These are phyloP conservation scores for Berberis vulgaris DNA, from an alignment of 164 flowering plant genomes.

Conservation along the genomic window DNA sequence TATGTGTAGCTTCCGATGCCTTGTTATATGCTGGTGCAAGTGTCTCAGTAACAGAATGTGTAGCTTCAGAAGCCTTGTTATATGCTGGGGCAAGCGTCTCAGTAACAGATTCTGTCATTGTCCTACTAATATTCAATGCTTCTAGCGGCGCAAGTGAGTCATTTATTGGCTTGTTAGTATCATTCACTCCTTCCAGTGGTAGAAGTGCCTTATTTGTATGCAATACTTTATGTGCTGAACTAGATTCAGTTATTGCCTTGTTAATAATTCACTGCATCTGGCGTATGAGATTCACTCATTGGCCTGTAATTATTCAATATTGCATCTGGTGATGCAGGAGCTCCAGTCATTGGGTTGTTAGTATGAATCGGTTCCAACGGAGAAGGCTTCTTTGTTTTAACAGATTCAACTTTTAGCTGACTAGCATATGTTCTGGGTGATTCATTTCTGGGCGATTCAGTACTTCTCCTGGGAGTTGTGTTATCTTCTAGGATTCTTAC, in stretches of 20 bases:
- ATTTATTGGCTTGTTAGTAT: slow-evolving; percentile 15
- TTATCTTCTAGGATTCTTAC: not conserved
- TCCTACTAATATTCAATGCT: slow-evolving; percentile 13
- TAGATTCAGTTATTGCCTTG: too few species aligned
- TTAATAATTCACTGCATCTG: too few species aligned
- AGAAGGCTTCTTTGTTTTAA: not conserved
- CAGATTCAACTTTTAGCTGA: slow-evolving; percentile 1
- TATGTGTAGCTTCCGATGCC: slow-evolving; percentile 32
- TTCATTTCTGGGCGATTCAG: too few species aligned
- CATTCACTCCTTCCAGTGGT: not conserved
- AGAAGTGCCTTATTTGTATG: not conserved
- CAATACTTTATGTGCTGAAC: not conserved
- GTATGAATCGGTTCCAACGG: too few species aligned
- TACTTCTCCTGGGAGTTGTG: not conserved
- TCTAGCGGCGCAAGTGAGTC: slow-evolving; percentile 8
- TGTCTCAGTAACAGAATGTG: slow-evolving; percentile 29
- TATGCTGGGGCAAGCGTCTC: not conserved
- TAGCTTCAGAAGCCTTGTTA: slow-evolving; percentile 4
- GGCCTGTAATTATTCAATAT: too few species aligned
- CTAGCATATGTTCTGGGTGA: too few species aligned
- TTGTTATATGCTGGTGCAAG: slow-evolving; percentile 31
- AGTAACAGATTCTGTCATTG: slow-evolving; percentile 16
- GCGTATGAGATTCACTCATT: too few species aligned
- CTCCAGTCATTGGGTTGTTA: too few species aligned
- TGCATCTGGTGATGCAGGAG: too few species aligned